phyloP scores from a whole-genome alignment of 2,329 filamentous ascomycete species.

The Penicillium griseofulvum region DNA sequence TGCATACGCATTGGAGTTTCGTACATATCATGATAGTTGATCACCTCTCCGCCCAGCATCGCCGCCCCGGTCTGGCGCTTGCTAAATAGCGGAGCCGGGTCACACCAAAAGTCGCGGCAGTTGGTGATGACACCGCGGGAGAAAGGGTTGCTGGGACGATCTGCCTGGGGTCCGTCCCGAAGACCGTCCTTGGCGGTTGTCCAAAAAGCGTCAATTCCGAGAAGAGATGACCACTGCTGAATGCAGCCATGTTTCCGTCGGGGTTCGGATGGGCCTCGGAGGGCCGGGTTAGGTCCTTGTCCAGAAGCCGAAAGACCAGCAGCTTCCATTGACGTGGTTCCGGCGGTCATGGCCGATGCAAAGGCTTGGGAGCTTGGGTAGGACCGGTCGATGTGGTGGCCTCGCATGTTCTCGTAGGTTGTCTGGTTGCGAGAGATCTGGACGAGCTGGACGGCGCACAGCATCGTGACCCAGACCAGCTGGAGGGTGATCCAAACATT shows the following conservation, averaged over 20 bases:
- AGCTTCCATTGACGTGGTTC: constrained; percentile 62
- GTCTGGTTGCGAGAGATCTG: constrained; percentile 92
- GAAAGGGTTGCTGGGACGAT: constrained; percentile 72
- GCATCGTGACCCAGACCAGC: constrained; percentile 95
- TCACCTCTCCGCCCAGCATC: constrained; percentile 70
- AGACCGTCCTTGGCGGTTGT: constrained; percentile 80
- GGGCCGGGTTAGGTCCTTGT: constrained; percentile 60
- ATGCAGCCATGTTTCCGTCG: constrained; percentile 59
- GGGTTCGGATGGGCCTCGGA: constrained; percentile 51
- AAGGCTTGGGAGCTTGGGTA: constrained; percentile 58
- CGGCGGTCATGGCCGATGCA: constrained; percentile 68
- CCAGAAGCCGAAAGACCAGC: constrained; percentile 68
- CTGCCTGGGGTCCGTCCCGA: constrained; percentile 45
- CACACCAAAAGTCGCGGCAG: constrained; percentile 95
- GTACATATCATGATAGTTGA: constrained; percentile 89
- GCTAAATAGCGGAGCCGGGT: constrained; percentile 77
- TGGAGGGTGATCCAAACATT: constrained; percentile 78
- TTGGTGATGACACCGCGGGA: constrained; percentile 80
- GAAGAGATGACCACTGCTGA: constrained; percentile 75
- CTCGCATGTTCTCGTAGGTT: constrained; percentile 94
- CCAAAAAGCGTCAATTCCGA: constrained; percentile 91
- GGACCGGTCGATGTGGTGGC: constrained; percentile 61
- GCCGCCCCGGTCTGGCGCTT: constrained; percentile 71
- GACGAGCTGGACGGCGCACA: constrained; percentile 87
- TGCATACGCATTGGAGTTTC: constrained; percentile 72